Evolutionary conservation across 139 green algal species (phyloP).

Genomic region (Chlorella sp.): DNA sequence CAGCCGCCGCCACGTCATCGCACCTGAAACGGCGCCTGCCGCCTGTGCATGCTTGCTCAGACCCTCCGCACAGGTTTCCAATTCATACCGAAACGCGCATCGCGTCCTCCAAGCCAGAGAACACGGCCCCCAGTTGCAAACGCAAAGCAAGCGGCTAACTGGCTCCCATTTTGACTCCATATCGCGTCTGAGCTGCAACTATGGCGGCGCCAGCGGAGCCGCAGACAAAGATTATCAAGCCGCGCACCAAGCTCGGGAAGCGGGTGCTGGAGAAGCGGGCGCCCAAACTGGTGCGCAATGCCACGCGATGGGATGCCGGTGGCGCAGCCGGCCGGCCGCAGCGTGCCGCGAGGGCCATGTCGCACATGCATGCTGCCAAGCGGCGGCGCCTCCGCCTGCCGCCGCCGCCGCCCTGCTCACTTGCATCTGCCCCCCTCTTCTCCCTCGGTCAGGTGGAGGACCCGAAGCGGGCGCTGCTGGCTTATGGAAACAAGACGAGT

Average conservation of each 20-base stretch:
- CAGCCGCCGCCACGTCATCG: too few relatives aligned
- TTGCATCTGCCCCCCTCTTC: neutral
- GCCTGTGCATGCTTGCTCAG: too few relatives aligned
- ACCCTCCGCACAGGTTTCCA: too few relatives aligned
- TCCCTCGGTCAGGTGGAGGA: conserved; percentile 78
- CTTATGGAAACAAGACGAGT: conserved; percentile 78
- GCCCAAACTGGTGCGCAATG: conserved; percentile 76
- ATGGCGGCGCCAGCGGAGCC: neutral
- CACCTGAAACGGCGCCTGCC: too few relatives aligned
- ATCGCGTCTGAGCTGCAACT: neutral
- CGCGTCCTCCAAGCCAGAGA: too few relatives aligned
- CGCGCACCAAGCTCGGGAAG: conserved; percentile 75
- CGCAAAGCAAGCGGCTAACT: too few relatives aligned
- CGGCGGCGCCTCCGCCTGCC: neutral
- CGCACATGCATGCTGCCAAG: conserved; percentile 6
- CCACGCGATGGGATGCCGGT: too few relatives aligned
- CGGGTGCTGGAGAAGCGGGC: conserved; percentile 73
- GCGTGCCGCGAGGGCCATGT: neutral
- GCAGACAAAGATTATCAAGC: conserved; percentile 63
- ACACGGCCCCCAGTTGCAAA: too few relatives aligned
- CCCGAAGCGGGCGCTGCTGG: conserved; percentile 70
- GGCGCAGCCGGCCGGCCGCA: neutral
- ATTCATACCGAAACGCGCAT: too few relatives aligned
- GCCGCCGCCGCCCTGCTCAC: neutral
- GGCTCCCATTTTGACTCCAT: too few relatives aligned